Base-by-base conservation (phyloP, 1,284 basidiomycete genomes). In the Malassezia yamatoensis region DNA sequence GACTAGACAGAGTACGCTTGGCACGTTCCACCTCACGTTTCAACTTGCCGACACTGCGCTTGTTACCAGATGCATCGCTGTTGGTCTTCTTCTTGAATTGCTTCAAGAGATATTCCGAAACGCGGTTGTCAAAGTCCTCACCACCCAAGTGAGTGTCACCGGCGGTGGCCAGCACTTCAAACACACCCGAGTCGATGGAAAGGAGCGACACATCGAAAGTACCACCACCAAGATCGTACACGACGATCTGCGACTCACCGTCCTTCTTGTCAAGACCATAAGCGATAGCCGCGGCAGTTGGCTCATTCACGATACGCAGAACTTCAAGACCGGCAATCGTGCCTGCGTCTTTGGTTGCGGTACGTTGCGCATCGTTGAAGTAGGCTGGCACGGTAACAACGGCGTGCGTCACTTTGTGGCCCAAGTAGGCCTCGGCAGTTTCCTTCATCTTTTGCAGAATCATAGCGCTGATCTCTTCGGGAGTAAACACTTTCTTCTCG, bases 101-200 rank as follows among this genome's bases (percentile, higher is more conserved):
- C 62, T 75, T 72, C 61, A 75, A 63, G 37, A 76, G 60, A 66
- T 75, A 68, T 48, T 75, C 72, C 44, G 67, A 65, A 35, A 76
- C 66, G 40, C 73, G 86, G 82, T 96, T 93, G 79, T 96, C 91
- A 76, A 96, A 96, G 80, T 96, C 93, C 80, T 96, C 93, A 78
- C 93, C 93, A 81, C 93, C 93, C 63, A 96, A 86, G 77, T 96
- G 93, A 62, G 93, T 96, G 79, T 98, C 91, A 82, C 91, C 91
- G 60, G 91, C 90, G 58, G 91, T 96, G 52, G 93, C 90, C 69
- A 93, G 87, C 69, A 96, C 91, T 68, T 90, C 90, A 75, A 96
- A 96, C 70, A 96, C 88, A 79, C 90, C 91, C 75, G 89, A 90
- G 72, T 83, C 88, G 78, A 96, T 96, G 77, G 90, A 91, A 60